Conservation (phyloP, 257 asterid genomes). For the Anisodus acutangulus region DNA sequence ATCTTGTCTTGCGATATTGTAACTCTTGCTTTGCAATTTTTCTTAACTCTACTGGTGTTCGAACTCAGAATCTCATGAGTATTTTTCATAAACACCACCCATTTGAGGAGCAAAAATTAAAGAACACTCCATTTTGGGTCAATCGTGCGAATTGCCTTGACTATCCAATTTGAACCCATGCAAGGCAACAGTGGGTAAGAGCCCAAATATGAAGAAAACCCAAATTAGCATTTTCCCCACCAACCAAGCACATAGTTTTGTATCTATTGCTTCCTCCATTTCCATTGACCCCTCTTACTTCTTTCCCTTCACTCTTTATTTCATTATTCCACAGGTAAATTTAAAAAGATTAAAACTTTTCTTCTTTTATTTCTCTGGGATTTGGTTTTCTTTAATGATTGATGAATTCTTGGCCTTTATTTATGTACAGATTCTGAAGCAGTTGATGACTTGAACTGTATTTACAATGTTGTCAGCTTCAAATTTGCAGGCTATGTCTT, state of each 20-base stretch:
- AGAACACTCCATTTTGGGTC: too few relatives aligned
- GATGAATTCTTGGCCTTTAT: background rate
- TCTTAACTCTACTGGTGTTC: too few relatives aligned
- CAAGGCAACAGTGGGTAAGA: too few relatives aligned
- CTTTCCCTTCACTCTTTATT: background rate
- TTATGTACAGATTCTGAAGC: background rate
- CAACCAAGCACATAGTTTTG: background rate
- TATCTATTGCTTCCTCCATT: background rate
- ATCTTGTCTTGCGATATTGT: too few relatives aligned
- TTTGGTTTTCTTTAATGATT: background rate
- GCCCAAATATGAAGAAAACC: background rate
- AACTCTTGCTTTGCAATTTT: too few relatives aligned
- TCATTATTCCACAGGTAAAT: background rate
- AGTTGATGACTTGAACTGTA: slow-evolving; percentile 42
- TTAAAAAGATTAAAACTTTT: background rate
- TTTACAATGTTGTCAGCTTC: slow-evolving; percentile 52
- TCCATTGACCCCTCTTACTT: background rate
- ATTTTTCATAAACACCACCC: too few relatives aligned
- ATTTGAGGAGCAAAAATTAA: too few relatives aligned
- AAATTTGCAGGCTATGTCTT: slow-evolving; percentile 43
- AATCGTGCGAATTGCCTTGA: too few relatives aligned
- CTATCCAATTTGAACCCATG: too few relatives aligned
- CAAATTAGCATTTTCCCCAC: background rate
- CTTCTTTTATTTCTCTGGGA: background rate
- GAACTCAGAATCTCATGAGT: too few relatives aligned